Percentiles rank a stretch among this genome's conserved stretches.
Conservation (phyloP, 495 filamentous ascomycete genomes). For the Trypethelium eluteriae region DNA sequence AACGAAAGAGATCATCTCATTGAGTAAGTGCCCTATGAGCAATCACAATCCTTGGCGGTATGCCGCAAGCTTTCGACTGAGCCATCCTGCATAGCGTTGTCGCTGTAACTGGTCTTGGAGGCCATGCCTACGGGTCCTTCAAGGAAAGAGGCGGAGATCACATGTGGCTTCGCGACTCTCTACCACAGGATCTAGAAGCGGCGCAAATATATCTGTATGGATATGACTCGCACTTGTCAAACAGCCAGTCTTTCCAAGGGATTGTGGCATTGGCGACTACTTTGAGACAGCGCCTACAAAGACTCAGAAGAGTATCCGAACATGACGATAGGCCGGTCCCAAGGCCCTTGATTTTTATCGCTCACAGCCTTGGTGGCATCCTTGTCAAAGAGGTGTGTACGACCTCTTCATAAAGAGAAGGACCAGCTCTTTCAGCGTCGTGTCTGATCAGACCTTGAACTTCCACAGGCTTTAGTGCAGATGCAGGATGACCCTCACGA, state of each 20-base stretch:
- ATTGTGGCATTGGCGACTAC: slow-evolving; percentile 20
- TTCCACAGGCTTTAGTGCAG: slow-evolving; percentile 7
- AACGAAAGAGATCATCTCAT: background rate
- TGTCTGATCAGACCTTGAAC: background rate
- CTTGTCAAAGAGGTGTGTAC: slow-evolving; percentile 23
- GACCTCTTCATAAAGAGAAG: too few species aligned
- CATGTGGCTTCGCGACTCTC: slow-evolving; percentile 27
- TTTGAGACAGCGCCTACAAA: slow-evolving; percentile 15
- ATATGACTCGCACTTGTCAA: slow-evolving; percentile 20
- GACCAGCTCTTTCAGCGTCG: too few species aligned
- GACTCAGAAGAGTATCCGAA: slow-evolving; percentile 10
- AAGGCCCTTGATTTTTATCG: slow-evolving; percentile 22
- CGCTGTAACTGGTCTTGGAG: slow-evolving; percentile 24
- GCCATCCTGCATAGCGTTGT: background rate
- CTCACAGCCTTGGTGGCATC: slow-evolving; percentile 26
- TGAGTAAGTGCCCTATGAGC: background rate
- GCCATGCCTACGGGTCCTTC: slow-evolving; percentile 29
- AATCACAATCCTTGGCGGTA: background rate
- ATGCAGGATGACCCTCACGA: slow-evolving; percentile 15
- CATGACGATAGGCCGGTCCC: background rate
- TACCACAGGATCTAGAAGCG: slow-evolving; percentile 17
- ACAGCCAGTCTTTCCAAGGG: slow-evolving; percentile 15
- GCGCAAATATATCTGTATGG: slow-evolving; percentile 19
- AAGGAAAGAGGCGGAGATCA: slow-evolving; percentile 17
- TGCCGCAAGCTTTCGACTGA: background rate